phyloP scores from a whole-genome alignment of 257 asterid genomes.

The Rhazya stricta region DNA sequence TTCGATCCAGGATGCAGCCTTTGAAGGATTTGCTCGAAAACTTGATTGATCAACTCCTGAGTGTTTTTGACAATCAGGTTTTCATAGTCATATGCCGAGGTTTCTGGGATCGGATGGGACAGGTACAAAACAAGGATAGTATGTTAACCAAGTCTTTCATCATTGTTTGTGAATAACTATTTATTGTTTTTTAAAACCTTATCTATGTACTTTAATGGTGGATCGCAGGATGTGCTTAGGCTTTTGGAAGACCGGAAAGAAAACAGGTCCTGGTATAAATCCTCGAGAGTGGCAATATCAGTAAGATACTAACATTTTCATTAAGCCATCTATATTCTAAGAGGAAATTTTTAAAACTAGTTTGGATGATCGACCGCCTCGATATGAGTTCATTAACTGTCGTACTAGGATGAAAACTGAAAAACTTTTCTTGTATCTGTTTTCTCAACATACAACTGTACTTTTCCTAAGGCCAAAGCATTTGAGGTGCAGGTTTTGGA shows the following conservation, averaged over 20 bases:
- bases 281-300: constrained; percentile 73
- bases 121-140: constrained; percentile 34
- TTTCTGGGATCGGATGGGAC: constrained; percentile 96
- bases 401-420: not conserved
- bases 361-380: not conserved
- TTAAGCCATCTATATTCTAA: not conserved
- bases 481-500: constrained; percentile 51
- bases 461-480: not conserved
- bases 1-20: constrained; percentile 65
- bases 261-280: constrained; percentile 73
- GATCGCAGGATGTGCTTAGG: constrained; percentile 66
- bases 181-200: no score
- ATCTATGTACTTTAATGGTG: not conserved
- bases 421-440: not conserved
- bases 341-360: not conserved
- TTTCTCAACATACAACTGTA: not conserved
- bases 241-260: constrained; percentile 70
- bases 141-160: not conserved
- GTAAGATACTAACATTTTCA: constrained; percentile 36
- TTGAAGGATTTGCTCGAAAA: constrained; percentile 62
- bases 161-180: not conserved
- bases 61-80: constrained; percentile 61
- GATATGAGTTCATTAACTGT: not conserved
- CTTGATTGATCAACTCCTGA: constrained; percentile 56
- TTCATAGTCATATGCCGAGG: constrained; percentile 70